Evolutionary conservation across 164 flowering plant species (phyloP), one percentile per base, ranked within the genome.

Genomic region (Echeveria elegans): DNA sequence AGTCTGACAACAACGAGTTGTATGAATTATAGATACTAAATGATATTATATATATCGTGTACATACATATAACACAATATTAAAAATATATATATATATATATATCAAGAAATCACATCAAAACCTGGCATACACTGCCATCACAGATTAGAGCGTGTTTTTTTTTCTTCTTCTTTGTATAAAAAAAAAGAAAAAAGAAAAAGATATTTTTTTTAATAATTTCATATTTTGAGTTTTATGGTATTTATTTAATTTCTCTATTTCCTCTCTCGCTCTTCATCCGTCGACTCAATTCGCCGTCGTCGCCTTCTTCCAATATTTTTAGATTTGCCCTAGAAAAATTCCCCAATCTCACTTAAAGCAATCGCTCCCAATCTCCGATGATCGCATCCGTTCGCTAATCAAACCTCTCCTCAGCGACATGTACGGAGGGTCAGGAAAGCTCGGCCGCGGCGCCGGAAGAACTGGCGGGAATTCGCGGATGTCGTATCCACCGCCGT

Each of bases 351-450:
- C 50, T 0, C 16, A 16, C 5, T 2, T 11, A 23, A 21, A 21
- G 21, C 32, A 56, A 56, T 28, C 32, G 16, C 61, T 18, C 1
- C 32, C 6, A 0, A 1, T 26, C 4, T 19, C 5, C 61, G 18
- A 56, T 56, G 61, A 26, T 9, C 18, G 12, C 29, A 1, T 4
- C 32, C 26, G 12, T 28, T 56, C 32, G 32, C 14, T 56, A 56
- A 56, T 10, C 61, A 4, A 26, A 24, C 31, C 16, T 1, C 5
- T 53, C 18, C 28, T 5, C 21, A 38, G 34, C 56, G 28, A 48
- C 40, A 88, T 88, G 97, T 88, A 72, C 83, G 89, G 93, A n/a
- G 77, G 76, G 59, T 63, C 87, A n/a, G 78, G 85, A 10, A 91
- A 88, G 67, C 72, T 77, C 45, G 84, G 79, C 70, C 82, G 86